phyloP scores from a whole-genome alignment of 495 filamentous ascomycete genomes.

The Penicillium malachiteum region DNA sequence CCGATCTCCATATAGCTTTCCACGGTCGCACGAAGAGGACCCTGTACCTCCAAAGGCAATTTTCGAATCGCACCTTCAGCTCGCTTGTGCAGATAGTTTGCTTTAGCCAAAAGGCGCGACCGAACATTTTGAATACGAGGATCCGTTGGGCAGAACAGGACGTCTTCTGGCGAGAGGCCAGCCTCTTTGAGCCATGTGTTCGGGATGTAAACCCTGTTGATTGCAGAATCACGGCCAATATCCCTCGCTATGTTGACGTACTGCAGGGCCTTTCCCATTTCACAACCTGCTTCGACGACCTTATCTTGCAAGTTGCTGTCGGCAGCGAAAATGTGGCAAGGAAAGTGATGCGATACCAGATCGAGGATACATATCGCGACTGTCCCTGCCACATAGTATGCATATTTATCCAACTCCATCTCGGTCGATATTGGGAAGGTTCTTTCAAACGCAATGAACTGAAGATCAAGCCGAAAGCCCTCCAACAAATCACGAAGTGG shows the following conservation, averaged over 20 bases:
- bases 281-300: constrained; percentile 45
- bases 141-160: constrained; percentile 47
- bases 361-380: constrained; percentile 64
- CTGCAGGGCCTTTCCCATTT: constrained; percentile 68
- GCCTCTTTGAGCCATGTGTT: constrained; percentile 56
- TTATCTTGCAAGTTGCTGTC: background rate
- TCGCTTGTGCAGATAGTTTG: constrained; percentile 52
- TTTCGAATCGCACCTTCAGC: constrained; percentile 52
- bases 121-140: constrained; percentile 45
- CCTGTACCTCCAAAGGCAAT: constrained; percentile 54
- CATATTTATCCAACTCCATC: constrained; percentile 55
- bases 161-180: constrained; percentile 49
- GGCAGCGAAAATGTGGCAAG: background rate
- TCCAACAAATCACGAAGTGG: constrained; percentile 59
- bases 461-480: constrained; percentile 63
- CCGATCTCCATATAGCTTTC: constrained; percentile 77
- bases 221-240: constrained; percentile 58
- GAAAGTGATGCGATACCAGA: constrained; percentile 55
- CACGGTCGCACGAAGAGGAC: constrained; percentile 62
- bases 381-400: constrained; percentile 61
- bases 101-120: constrained; percentile 51
- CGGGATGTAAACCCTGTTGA: constrained; percentile 63
- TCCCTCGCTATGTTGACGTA: constrained; percentile 73
- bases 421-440: constrained; percentile 56
- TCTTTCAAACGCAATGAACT: constrained; percentile 32